Conservation (phyloP, 352 stramenopile genomes). For the Elongisporangium prolatum region DNA sequence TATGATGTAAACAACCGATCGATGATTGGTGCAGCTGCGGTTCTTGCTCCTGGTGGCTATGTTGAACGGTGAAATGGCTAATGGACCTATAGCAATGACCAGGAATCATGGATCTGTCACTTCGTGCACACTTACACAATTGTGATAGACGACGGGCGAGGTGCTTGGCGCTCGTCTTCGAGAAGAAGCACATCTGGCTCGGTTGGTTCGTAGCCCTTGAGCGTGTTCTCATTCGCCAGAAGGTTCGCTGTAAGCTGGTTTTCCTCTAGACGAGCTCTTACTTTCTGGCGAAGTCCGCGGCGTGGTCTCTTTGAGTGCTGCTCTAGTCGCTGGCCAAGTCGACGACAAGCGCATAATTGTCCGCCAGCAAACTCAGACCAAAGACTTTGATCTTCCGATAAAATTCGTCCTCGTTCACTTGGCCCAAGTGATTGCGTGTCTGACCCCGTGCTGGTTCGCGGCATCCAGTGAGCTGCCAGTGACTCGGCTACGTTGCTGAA, state of each 20-base stretch:
- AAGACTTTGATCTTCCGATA: not conserved
- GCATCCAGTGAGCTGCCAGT: not conserved
- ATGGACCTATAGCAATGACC: no score
- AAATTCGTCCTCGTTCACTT: not conserved
- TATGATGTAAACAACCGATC: not conserved
- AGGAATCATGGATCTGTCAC: no score
- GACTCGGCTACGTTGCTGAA: not conserved
- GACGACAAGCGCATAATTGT: slow-evolving; percentile 27
- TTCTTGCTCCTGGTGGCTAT: not conserved
- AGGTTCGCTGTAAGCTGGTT: slow-evolving; percentile 34
- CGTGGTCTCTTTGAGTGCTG: slow-evolving; percentile 9
- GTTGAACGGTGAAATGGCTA: no score
- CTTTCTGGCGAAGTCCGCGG: slow-evolving; percentile 23
- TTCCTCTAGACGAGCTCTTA: slow-evolving; percentile 16
- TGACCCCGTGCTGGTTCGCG: not conserved
- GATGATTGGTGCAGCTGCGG: not conserved
- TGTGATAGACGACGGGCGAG: not conserved
- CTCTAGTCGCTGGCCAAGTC: slow-evolving; percentile 34
- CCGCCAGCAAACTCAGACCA: not conserved
- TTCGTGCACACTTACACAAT: not conserved
- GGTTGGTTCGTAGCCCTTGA: not conserved
- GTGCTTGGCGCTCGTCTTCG: not conserved
- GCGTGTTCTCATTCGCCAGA: slow-evolving; percentile 7
- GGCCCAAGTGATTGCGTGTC: not conserved
- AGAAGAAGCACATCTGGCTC: not conserved